Evolutionary conservation across 2,329 filamentous ascomycete genomes (phyloP).

Genomic region (Pezicula carpinea): DNA sequence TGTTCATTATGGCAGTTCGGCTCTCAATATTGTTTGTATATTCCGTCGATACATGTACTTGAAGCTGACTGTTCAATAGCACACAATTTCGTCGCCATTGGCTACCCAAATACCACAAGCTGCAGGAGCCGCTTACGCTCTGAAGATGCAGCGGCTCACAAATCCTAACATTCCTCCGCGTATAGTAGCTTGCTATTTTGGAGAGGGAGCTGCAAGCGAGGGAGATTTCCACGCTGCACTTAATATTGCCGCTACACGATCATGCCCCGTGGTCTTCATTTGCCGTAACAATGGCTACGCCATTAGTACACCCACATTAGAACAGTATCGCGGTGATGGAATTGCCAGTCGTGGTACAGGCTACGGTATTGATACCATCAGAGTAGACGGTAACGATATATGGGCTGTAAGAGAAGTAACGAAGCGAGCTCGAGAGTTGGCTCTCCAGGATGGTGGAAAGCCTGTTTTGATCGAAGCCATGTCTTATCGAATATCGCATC

Average conservation of each 20-base stretch:
- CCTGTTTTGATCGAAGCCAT: slow-evolving; percentile 93
- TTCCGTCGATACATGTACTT: not conserved
- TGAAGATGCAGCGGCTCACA: slow-evolving; percentile 74
- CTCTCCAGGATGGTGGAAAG: slow-evolving; percentile 21
- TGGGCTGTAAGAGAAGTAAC: slow-evolving; percentile 83
- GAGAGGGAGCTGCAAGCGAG: slow-evolving; percentile 84
- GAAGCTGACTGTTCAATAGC: slow-evolving; percentile 38
- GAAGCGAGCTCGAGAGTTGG: slow-evolving; percentile 71
- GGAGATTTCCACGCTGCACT: slow-evolving; percentile 89
- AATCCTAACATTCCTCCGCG: slow-evolving; percentile 64
- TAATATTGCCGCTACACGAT: slow-evolving; percentile 84
- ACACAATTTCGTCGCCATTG: slow-evolving; percentile 80
- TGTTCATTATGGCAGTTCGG: slow-evolving; percentile 84
- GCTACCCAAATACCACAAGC: slow-evolving; percentile 90
- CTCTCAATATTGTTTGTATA: slow-evolving; percentile 71
- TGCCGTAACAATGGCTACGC: slow-evolving; percentile 93
- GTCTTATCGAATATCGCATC: slow-evolving; percentile 96
- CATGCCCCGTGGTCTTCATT: slow-evolving; percentile 84
- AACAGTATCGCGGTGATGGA: slow-evolving; percentile 88
- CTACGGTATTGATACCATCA: slow-evolving; percentile 90
- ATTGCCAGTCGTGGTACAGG: slow-evolving; percentile 83
- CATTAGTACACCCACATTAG: slow-evolving; percentile 82
- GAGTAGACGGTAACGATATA: slow-evolving; percentile 92
- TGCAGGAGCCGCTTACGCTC: slow-evolving; percentile 78
- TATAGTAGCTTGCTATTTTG: slow-evolving; percentile 81